phyloP scores from a whole-genome alignment of 441 rosid genomes.

The Populus tomentosa region DNA sequence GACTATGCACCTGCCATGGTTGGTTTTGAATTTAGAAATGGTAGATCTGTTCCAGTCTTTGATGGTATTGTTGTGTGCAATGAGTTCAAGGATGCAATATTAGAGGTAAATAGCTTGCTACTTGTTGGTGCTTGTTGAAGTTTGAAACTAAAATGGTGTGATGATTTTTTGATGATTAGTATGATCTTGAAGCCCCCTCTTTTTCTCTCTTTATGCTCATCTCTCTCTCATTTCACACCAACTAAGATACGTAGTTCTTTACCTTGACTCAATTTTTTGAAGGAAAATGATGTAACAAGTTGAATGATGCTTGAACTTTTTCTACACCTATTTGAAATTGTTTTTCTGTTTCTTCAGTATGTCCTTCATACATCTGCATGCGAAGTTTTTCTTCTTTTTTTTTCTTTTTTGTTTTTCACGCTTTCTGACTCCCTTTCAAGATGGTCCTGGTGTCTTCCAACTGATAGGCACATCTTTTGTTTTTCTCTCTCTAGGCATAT shows the following conservation, averaged over 20 bases:
- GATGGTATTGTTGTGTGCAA: conserved; percentile 91
- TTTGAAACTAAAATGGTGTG: not conserved
- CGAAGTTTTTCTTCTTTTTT: no score
- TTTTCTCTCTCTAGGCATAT: conserved; percentile 49
- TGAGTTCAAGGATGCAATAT: conserved; percentile 73
- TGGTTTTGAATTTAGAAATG: conserved; percentile 85
- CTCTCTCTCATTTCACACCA: not conserved
- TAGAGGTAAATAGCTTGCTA: conserved; percentile 50
- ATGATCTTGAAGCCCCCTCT: not conserved
- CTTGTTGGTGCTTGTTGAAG: not conserved
- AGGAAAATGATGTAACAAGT: not conserved
- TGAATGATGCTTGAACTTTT: not conserved
- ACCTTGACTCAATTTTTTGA: not conserved
- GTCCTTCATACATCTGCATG: not conserved
- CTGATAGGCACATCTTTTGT: not conserved
- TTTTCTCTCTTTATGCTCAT: not conserved
- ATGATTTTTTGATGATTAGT: not conserved
- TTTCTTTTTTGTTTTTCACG: not conserved
- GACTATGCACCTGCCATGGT: conserved; percentile 99
- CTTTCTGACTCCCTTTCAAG: not conserved
- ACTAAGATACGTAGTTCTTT: not conserved
- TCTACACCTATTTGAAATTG: not conserved
- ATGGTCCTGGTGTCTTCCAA: conserved; percentile 2
- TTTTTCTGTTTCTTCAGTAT: not conserved
- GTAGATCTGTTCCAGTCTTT: conserved; percentile 61